These are phyloP conservation scores for Boletellus emodensis DNA, from an alignment of 768 basidiomycete species.

Conservation along the genomic window DNA sequence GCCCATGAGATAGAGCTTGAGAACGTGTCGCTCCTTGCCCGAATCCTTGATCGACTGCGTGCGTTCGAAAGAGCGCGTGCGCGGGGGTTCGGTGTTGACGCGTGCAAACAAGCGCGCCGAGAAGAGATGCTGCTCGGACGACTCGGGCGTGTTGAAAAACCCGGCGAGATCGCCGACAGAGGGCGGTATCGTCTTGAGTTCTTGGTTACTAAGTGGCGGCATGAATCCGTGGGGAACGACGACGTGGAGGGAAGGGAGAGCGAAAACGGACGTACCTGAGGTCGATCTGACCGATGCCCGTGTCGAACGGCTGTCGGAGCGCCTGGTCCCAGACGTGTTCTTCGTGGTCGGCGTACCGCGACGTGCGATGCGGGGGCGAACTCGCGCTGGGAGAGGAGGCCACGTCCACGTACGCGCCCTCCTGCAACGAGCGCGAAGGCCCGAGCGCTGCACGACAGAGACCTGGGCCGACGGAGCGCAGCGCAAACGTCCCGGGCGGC, in stretches of 20 bases:
- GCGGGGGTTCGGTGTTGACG: constrained; percentile 32
- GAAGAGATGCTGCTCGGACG: constrained; percentile 28
- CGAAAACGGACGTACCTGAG: constrained; percentile 44
- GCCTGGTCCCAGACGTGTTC: constrained; percentile 47
- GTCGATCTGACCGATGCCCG: constrained; percentile 46
- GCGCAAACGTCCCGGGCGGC: constrained; percentile 18
- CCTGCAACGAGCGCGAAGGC: constrained; percentile 22
- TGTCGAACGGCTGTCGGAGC: constrained; percentile 41
- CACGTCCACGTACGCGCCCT: constrained; percentile 21
- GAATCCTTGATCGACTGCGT: constrained; percentile 27
- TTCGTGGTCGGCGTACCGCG: constrained; percentile 28
- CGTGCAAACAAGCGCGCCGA: constrained; percentile 31
- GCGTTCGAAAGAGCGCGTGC: constrained; percentile 23
- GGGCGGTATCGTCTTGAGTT: constrained; percentile 48
- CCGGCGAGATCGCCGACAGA: constrained; percentile 42
- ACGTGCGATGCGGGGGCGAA: constrained; percentile 10
- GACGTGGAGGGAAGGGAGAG: background rate
- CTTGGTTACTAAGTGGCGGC: constrained; percentile 27
- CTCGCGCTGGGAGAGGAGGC: constrained; percentile 9
- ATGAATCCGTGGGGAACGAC: constrained; percentile 8
- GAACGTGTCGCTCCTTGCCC: constrained; percentile 43
- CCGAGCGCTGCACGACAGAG: constrained; percentile 4
- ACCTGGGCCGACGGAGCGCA: constrained; percentile 9
- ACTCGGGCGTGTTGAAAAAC: constrained; percentile 42
- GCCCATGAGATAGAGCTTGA: constrained; percentile 53